Evolutionary conservation across 148 eudicot genomes (phyloP).

Genomic region (Spergularia bocconei): DNA sequence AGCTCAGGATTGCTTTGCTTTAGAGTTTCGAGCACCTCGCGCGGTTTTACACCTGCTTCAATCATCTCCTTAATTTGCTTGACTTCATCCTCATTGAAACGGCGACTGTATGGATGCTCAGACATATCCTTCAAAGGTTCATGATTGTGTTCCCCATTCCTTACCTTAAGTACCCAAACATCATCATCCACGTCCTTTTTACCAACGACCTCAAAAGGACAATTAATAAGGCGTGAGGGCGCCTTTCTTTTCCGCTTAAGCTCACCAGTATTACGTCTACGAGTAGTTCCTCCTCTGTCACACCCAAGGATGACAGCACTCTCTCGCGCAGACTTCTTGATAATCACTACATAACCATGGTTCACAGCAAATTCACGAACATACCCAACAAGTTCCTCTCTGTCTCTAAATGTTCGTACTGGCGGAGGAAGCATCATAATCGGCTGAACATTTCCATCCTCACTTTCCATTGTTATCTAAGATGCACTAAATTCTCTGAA

Average conservation of each 20-base stretch:
- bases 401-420: conserved; percentile 42
- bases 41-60: conserved; percentile 48
- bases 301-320: conserved; percentile 47
- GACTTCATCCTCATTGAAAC: conserved; percentile 53
- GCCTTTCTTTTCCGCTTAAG: conserved; percentile 42
- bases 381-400: conserved; percentile 49
- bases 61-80: conserved; percentile 46
- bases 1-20: conserved; percentile 47
- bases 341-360: conserved; percentile 54
- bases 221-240: conserved; percentile 45
- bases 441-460: conserved; percentile 8
- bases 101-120: conserved; percentile 54
- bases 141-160: conserved; percentile 52
- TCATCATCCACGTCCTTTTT: conserved; percentile 38
- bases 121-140: conserved; percentile 53
- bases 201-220: conserved; percentile 52
- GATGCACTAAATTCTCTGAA: conserved; percentile 20
- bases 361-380: conserved; percentile 50
- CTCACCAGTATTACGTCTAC: conserved; percentile 42
- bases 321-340: conserved; percentile 43
- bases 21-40: conserved; percentile 42
- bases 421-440: conserved; percentile 40
- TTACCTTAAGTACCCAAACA: conserved; percentile 43
- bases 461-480: conserved; percentile 26
- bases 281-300: conserved; percentile 54